Conservation (phyloP, 371 early-diverging fungal genomes). For the Saksenaea vasiformis region DNA sequence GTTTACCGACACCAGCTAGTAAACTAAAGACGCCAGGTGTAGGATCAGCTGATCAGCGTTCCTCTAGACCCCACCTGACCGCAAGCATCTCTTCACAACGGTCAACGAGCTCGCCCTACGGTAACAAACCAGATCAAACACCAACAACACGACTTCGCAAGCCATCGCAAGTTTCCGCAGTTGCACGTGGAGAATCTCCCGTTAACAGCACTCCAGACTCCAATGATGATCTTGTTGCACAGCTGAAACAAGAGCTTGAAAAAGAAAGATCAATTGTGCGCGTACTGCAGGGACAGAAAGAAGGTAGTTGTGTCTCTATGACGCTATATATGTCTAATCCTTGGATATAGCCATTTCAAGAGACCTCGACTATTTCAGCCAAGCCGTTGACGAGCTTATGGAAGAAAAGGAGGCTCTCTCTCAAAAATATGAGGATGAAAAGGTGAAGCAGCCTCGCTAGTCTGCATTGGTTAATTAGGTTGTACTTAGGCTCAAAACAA, state of each 20-base stretch:
- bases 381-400: conserved; percentile 29
- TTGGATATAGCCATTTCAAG: conserved; percentile 29
- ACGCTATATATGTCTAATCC: not conserved
- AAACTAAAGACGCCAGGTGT: not conserved
- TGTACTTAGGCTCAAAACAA: not conserved
- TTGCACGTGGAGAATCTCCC: not conserved
- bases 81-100: conserved; percentile 12
- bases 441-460: conserved; percentile 12
- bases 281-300: conserved; percentile 47
- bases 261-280: conserved; percentile 40
- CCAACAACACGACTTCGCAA: conserved; percentile 11
- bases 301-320: conserved; percentile 23
- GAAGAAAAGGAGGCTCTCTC: conserved; percentile 30
- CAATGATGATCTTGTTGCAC: not conserved
- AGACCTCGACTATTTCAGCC: conserved; percentile 37
- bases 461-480: conserved; percentile 2
- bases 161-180: not conserved
- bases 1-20: not conserved
- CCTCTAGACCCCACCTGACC: not conserved
- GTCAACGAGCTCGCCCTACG: conserved; percentile 15
- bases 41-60: not conserved
- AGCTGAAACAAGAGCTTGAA: conserved; percentile 21
- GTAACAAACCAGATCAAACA: conserved; percentile 7
- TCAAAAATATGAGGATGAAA: conserved; percentile 32
- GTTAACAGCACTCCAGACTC: not conserved